A percentile compares a stretch with the other conserved stretches of the same genome.
These are phyloP conservation scores for Aspergillus fischeri DNA, from an alignment of 2,329 filamentous ascomycete species.

Conservation along the genomic window DNA sequence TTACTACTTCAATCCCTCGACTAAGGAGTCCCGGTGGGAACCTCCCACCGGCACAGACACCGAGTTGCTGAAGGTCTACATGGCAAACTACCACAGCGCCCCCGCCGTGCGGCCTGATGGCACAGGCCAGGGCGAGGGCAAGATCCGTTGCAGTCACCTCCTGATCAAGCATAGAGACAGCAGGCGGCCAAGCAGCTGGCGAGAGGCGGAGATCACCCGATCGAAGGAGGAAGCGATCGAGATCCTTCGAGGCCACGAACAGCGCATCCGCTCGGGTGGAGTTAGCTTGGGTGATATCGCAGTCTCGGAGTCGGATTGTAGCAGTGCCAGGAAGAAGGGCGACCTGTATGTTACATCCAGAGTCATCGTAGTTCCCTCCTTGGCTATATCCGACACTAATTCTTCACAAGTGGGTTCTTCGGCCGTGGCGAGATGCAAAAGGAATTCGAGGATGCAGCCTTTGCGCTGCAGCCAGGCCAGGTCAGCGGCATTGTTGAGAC, in stretches of 20 bases:
- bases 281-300: constrained; percentile 76
- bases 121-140: constrained; percentile 58
- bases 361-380: background rate
- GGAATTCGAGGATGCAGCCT: constrained; percentile 95
- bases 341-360: constrained; percentile 63
- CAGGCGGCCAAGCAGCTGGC: constrained; percentile 87
- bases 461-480: constrained; percentile 80
- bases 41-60: constrained; percentile 83
- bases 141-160: constrained; percentile 89
- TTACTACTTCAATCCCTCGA: constrained; percentile 91
- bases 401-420: constrained; percentile 68
- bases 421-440: constrained; percentile 95
- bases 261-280: constrained; percentile 68
- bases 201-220: constrained; percentile 82
- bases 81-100: constrained; percentile 78
- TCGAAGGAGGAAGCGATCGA: constrained; percentile 78
- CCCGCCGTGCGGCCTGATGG: constrained; percentile 30
- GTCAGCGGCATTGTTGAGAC: constrained; percentile 87
- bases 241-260: constrained; percentile 72
- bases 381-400: constrained; percentile 11
- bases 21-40: constrained; percentile 92
- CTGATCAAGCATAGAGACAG: constrained; percentile 91
- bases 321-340: constrained; percentile 87
- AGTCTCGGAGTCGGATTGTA: constrained; percentile 87
- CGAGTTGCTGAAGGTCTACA: constrained; percentile 89